These are phyloP conservation scores for Pelargonium australe DNA, from an alignment of 441 rosid genomes.

Conservation along the genomic window DNA sequence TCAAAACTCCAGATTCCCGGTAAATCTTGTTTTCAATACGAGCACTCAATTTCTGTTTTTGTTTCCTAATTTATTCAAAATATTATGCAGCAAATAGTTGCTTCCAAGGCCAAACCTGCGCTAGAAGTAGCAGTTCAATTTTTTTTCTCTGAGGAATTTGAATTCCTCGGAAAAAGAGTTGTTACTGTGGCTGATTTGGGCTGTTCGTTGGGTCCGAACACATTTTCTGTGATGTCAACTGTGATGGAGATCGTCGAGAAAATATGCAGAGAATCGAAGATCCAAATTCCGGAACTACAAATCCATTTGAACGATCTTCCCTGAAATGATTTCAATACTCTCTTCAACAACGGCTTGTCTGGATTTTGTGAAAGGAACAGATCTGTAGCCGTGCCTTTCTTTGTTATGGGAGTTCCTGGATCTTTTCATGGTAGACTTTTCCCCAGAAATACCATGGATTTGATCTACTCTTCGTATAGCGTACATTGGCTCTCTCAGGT, in stretches of 20 bases:
- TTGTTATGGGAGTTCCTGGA: not conserved
- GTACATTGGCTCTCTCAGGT: not conserved
- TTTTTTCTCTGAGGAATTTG: conserved; percentile 9
- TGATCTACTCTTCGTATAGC: not conserved
- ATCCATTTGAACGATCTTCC: too few species aligned
- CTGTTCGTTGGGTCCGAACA: conserved; percentile 12
- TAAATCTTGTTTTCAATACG: not conserved
- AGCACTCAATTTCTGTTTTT: too few species aligned
- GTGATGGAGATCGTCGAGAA: not conserved
- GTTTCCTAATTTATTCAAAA: too few species aligned
- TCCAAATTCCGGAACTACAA: too few species aligned
- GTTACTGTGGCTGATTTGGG: conserved; percentile 23
- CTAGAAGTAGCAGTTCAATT: not conserved
- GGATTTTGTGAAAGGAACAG: too few species aligned
- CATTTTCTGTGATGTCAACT: conserved; percentile 9
- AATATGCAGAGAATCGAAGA: not conserved
- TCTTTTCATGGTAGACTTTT: not conserved
- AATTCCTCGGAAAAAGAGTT: not conserved
- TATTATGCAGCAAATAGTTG: conserved; percentile 18
- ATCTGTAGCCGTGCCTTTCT: not conserved
- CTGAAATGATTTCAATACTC: too few species aligned
- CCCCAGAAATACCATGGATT: not conserved
- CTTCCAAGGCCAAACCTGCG: conserved; percentile 11
- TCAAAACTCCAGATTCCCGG: conserved; percentile 14
- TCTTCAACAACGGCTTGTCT: too few species aligned